These are phyloP conservation scores for Fusarium tupiense DNA, from an alignment of 2,329 filamentous ascomycete genomes.

Conservation along the genomic window DNA sequence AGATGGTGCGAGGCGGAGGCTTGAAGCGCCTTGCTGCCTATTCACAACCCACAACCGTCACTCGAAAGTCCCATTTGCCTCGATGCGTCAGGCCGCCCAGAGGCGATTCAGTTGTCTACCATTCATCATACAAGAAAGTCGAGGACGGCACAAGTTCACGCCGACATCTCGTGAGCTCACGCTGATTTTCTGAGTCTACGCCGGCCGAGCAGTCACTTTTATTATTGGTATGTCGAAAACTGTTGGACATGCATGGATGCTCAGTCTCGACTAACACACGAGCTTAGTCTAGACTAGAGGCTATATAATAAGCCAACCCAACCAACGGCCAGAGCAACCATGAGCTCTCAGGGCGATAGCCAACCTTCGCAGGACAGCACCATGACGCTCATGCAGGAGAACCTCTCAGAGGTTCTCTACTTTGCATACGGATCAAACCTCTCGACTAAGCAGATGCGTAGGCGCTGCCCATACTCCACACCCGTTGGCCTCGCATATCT, in stretches of 20 bases:
- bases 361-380: constrained; percentile 50
- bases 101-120: background rate
- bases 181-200: constrained; percentile 7
- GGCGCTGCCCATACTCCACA: constrained; percentile 67
- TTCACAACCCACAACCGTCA: constrained; percentile 19
- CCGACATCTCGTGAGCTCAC: background rate
- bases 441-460: constrained; percentile 70
- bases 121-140: constrained; percentile 7
- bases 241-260: background rate
- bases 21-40: constrained; percentile 37
- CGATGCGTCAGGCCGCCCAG: constrained; percentile 20
- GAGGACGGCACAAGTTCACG: constrained; percentile 9
- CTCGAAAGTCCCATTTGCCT: constrained; percentile 5
- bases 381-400: constrained; percentile 49
- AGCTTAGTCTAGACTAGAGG: background rate
- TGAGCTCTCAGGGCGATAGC: constrained; percentile 46
- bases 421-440: constrained; percentile 80
- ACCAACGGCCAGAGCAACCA: constrained; percentile 8
- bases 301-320: constrained; percentile 1
- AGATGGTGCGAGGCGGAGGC: constrained; percentile 24
- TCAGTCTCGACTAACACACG: background rate
- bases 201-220: constrained; percentile 14
- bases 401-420: constrained; percentile 60
- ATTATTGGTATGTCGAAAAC: background rate
- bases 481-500: constrained; percentile 68